Conservation (phyloP, 805 yeast genomes). For the Sungouiella blattae region DNA sequence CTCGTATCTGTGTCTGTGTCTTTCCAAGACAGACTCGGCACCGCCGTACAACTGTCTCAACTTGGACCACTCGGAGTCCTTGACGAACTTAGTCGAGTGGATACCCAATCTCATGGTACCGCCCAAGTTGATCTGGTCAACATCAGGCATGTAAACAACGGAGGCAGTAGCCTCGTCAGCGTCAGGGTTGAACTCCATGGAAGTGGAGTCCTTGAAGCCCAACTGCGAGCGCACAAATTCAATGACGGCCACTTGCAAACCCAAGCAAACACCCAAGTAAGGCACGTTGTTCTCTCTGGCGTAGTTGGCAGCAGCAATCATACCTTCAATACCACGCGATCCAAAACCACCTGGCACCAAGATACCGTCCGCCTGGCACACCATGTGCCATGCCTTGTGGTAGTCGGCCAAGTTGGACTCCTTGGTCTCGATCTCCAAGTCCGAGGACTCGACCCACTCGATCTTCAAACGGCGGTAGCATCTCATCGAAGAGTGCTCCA, state of each 20-base stretch:
- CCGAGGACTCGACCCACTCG: conserved; percentile 94
- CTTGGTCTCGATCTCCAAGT: conserved; percentile 74
- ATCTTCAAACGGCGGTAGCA: conserved; percentile 81
- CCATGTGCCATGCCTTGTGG: conserved; percentile 93
- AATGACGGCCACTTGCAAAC: conserved; percentile 94
- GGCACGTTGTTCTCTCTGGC: conserved; percentile 97
- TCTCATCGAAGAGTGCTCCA: conserved; percentile 93
- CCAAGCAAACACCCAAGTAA: conserved; percentile 94
- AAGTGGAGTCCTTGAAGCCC: conserved; percentile 64
- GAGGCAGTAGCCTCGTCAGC: conserved; percentile 61
- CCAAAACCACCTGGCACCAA: conserved; percentile 99
- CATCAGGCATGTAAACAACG: conserved; percentile 98
- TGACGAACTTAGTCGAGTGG: conserved; percentile 81
- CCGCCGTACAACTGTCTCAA: conserved; percentile 79
- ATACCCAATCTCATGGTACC: conserved; percentile 99
- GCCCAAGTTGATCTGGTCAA: conserved; percentile 91
- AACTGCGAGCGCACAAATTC: conserved; percentile 84
- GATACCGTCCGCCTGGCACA: conserved; percentile 93
- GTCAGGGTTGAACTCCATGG: conserved; percentile 77
- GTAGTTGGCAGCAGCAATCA: conserved; percentile 95
- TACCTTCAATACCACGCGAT: conserved; percentile 95
- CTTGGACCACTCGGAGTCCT: conserved; percentile 60
- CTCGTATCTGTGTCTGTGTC: conserved; percentile 99
- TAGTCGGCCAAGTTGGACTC: conserved; percentile 65
- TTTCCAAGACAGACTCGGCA: conserved; percentile 67